Percentiles rank a stretch among this genome's conserved stretches.
Evolutionary conservation across 73 alveolate species (phyloP).

Genomic region (Tetrahymena malaccensis): DNA sequence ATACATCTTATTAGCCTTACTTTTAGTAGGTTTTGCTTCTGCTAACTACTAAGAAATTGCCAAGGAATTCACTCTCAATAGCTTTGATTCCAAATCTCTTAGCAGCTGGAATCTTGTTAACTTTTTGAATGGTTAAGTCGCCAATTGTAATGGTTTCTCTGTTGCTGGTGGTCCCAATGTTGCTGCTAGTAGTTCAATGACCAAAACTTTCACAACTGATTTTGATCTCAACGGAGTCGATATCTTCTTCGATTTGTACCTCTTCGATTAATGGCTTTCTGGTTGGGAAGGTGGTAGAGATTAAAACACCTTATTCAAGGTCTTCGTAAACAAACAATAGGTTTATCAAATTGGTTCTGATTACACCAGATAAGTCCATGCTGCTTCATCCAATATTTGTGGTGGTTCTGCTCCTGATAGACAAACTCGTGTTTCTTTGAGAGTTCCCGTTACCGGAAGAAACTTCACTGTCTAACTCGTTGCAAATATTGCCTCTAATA

Average conservation of each 20-base stretch:
- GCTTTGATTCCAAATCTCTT: not conserved
- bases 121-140: not conserved
- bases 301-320: not conserved
- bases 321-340: not conserved
- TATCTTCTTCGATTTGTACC: not conserved
- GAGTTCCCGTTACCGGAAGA: not conserved
- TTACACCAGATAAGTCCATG: not conserved
- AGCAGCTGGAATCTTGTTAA: not conserved
- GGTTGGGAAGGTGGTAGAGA: not conserved
- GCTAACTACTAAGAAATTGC: not conserved
- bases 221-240: not conserved
- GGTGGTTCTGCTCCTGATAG: not conserved
- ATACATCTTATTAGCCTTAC: not conserved
- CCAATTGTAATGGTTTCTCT: not conserved
- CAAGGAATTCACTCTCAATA: not conserved
- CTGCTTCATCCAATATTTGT: not conserved
- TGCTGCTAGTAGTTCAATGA: not conserved
- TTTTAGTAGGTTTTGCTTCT: not conserved
- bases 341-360: not conserved
- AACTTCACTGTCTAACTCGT: not conserved
- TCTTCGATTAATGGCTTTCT: not conserved
- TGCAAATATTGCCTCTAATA: not conserved
- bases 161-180: not conserved
- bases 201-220: not conserved
- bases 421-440: not conserved